Base-by-base conservation (phyloP, 192 early-diverging fungal species). In the Phycomyces nitens region DNA sequence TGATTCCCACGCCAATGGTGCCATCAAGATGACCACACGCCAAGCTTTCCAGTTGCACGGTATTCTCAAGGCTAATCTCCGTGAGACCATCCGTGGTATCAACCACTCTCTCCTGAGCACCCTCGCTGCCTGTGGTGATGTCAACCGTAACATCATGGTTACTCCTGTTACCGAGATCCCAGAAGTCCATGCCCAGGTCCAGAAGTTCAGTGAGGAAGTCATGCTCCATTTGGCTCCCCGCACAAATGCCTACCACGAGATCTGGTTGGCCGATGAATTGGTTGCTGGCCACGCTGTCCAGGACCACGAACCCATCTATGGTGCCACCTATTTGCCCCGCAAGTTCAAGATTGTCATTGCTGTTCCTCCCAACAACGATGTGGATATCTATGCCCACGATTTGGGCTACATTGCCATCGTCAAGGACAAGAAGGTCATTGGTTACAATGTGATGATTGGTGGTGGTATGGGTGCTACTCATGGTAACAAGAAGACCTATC, bases 381-480 rank as follows among this genome's bases (percentile, higher is more conserved):
- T 96, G 21, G 95, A 98, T 69, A 89, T 98, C 22, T 92, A 91
- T 75, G 94, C 95, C 51, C 90, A 98, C 72, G 95, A 98, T 75
- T 83, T 98, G 55, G 95, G 95, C 57, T 94, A 80, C 73, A 93
- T 96, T 64, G 93, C 93, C 52, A 90, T 98, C 69, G 79, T 89
- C 40, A 90, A 94, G 64, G 80, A 80, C 64, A 81, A 84, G 59
- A 62, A 73, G 54, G 81, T 98, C 53, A 74, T 93, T 53, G 95
- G 95, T 58, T 98, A 90, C 84, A 98, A 96, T 73, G 88, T 96
- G 39, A 87, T 89, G 43, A 89, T 98, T 54, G 95, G 95, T 66
- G 95, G 95, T 69, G 95, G 95, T 53, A 96, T 98, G 95, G 96
- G 96, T 73, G 92, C 92, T 88, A 96, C 96, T 26, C 96, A 98